Percentiles rank a stretch among this genome's conserved stretches.
phyloP scores from a whole-genome alignment of 129 eudicot species.

The Kitagawia praeruptora region DNA sequence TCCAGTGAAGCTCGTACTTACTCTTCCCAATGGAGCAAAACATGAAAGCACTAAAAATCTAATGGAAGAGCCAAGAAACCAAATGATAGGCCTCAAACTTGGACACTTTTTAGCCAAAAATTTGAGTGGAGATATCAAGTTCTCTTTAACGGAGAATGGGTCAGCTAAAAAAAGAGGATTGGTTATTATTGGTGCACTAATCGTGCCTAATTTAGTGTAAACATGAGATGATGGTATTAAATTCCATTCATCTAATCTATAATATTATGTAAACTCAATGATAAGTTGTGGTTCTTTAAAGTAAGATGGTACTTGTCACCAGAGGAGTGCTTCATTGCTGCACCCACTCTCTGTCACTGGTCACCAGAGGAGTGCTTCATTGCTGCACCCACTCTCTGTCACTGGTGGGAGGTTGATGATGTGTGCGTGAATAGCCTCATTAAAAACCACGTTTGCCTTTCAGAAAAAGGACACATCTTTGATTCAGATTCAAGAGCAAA shows the following conservation, averaged over 20 bases:
- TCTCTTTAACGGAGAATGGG: background rate
- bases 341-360: too few species aligned
- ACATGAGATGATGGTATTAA: background rate
- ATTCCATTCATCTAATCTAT: background rate
- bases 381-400: background rate
- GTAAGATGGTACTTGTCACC: background rate
- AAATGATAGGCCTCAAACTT: slow-evolving; percentile 49
- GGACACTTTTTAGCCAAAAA: background rate
- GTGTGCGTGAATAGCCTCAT: background rate
- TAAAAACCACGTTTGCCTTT: background rate
- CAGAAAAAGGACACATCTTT: background rate
- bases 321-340: background rate
- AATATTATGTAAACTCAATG: background rate
- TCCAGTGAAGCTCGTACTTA: slow-evolving; percentile 41
- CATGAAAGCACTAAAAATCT: slow-evolving; percentile 46
- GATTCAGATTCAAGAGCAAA: background rate
- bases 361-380: too few species aligned
- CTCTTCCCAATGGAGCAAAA: slow-evolving; percentile 35
- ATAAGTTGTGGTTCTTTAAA: background rate
- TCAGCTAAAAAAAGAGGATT: background rate
- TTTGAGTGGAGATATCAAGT: background rate
- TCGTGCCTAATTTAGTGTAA: background rate
- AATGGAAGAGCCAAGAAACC: slow-evolving; percentile 45
- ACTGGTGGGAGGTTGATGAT: background rate
- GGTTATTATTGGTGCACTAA: background rate